Conservation (phyloP, 1,284 basidiomycete genomes). For the Crocinoboletus sp. region DNA sequence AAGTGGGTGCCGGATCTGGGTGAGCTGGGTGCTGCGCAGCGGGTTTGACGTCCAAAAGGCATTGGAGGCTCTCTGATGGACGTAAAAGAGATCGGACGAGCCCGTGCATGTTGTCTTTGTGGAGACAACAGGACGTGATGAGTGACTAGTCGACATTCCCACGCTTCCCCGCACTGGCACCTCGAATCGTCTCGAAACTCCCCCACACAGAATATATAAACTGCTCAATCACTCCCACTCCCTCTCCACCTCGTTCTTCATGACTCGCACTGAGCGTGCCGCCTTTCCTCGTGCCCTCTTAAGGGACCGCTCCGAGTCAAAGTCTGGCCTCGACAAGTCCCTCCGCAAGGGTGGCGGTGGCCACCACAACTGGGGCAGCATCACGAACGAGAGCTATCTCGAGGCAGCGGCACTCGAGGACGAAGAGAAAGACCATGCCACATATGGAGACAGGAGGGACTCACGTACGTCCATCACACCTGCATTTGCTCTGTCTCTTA, state of each 20-base stretch:
- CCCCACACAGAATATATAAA: conserved; percentile 26
- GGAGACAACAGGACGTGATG: conserved; percentile 5
- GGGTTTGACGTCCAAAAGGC: conserved; percentile 13
- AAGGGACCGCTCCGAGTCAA: conserved; percentile 77
- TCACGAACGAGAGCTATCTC: conserved; percentile 57
- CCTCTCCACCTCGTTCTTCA: conserved; percentile 29
- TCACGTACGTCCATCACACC: conserved; percentile 19
- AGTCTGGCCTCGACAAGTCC: conserved; percentile 68
- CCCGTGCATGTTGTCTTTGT: no score
- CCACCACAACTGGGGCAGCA: conserved; percentile 78
- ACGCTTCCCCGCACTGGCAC: conserved; percentile 28
- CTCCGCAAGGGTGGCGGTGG: conserved; percentile 79
- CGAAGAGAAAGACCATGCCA: conserved; percentile 42
- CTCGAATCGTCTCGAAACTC: neutral
- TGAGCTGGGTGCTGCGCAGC: neutral
- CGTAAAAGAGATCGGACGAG: conserved; percentile 17
- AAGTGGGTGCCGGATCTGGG: neutral
- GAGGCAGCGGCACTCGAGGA: conserved; percentile 52
- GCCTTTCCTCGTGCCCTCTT: conserved; percentile 68
- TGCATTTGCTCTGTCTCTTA: conserved; percentile 15
- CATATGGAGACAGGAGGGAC: conserved; percentile 27
- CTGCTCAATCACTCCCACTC: neutral
- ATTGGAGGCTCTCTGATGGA: conserved; percentile 22
- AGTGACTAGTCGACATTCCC: conserved; percentile 17
- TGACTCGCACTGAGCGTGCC: conserved; percentile 78